Evolutionary conservation across 768 basidiomycete genomes (phyloP).

Genomic region (Phylloporus sp.): DNA sequence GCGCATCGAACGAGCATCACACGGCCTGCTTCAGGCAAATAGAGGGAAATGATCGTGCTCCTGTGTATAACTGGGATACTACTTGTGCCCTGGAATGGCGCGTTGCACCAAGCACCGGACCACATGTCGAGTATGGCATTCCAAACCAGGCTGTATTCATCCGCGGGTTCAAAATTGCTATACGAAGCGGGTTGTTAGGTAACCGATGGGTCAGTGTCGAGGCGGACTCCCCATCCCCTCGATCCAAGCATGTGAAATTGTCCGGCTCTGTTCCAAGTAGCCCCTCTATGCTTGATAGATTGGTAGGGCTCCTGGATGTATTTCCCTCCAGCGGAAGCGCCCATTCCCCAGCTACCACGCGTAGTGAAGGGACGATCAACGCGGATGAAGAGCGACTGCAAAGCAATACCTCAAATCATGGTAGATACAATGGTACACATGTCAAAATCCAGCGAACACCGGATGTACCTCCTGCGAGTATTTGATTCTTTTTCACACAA

Average conservation of each 20-base stretch:
- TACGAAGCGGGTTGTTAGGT: background rate
- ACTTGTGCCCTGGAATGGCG: slow-evolving; percentile 7
- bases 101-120: slow-evolving; percentile 1
- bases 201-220: background rate
- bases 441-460: background rate
- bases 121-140: background rate
- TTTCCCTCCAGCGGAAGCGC: background rate
- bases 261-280: background rate
- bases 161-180: slow-evolving; percentile 23
- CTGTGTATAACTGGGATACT: slow-evolving; percentile 9
- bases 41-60: background rate
- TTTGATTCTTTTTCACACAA: background rate
- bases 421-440: background rate
- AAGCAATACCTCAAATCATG: too few species aligned
- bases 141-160: slow-evolving; percentile 28
- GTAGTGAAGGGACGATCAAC: too few species aligned
- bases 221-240: background rate
- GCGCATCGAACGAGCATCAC: background rate
- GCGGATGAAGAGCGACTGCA: background rate
- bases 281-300: background rate
- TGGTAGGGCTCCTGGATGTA: background rate
- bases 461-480: background rate
- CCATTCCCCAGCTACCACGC: background rate
- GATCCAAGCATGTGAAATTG: background rate
- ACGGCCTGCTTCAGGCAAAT: slow-evolving; percentile 8